Evolutionary conservation across 1,284 basidiomycete genomes (phyloP), one percentile per base, ranked within the genome.

Genomic region (Boletus semigastroideus): DNA sequence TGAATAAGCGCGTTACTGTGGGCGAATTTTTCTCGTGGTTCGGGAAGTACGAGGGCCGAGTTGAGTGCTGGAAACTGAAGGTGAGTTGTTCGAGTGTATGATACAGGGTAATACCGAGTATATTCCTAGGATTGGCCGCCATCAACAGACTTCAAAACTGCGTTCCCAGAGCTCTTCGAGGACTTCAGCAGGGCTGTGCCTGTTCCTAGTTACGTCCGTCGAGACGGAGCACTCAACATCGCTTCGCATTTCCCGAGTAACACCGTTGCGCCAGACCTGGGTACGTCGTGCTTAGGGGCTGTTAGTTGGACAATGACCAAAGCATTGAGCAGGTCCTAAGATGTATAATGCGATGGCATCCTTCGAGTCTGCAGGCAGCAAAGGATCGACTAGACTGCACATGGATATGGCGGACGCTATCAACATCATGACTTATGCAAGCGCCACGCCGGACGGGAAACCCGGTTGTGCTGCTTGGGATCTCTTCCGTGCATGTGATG

Each of bases 331-430:
- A 88, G 86, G 87, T 6, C 87, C 87, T 0, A 88, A 89, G 67
- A 90, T 90, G 87, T 90, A 90, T 65, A 90, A 88, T 55, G 84
- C 87, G 1, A 79, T 87, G 76, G 82, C 84, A 11, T 85, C 86
- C 10, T 77, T 71, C 37, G 82, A 85, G 56, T 69, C 71, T 13
- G 66, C 74, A 19, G 86, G 86, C 8, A 88, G 82, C 61, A 87
- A 88, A 61, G 90, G 91, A 9, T 86, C 90, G 22, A 98, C 95
- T 4, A 78, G 92, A 43, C 69, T 98, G 48, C 94, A 98, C 66
- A 95, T 96, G 92, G 94, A 98, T 70, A 93, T 96, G 79, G 93
- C 94, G 0, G 94, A 98, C 63, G 94, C 93, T 2, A 75, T 97
- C 56, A 98, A 98, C 69, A 82, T 97, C 60, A 93, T 98, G 90